A percentile compares a stretch with the other conserved stretches of the same genome.
Conservation (phyloP, 768 basidiomycete species). For the Suillus decipiens region DNA sequence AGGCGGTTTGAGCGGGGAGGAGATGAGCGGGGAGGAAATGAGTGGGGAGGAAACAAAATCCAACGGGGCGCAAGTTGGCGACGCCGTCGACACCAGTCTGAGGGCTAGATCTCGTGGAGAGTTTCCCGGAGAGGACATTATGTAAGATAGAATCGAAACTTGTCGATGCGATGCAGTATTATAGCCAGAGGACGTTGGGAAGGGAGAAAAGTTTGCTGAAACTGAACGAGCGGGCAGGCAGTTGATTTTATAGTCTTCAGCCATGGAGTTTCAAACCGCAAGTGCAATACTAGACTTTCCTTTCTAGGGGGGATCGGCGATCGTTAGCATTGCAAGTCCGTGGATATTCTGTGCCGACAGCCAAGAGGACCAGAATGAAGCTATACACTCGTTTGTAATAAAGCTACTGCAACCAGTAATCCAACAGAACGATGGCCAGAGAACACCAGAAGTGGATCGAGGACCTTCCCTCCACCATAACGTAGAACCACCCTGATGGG, state of each 20-base stretch:
- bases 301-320: neutral
- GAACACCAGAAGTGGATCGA: neutral
- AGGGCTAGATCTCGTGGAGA: constrained; percentile 1
- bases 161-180: neutral
- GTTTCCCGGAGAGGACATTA: neutral
- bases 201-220: neutral
- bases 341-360: neutral
- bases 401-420: neutral
- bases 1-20: constrained; percentile 30
- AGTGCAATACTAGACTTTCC: constrained; percentile 3
- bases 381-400: neutral
- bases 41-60: constrained; percentile 25
- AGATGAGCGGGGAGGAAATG: constrained; percentile 21
- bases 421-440: neutral
- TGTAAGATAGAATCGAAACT: neutral
- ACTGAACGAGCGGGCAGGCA: neutral
- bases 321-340: neutral
- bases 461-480: neutral
- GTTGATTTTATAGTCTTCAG: neutral
- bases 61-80: neutral
- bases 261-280: neutral
- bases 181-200: neutral
- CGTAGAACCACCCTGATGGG: neutral
- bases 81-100: neutral
- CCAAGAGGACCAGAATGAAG: neutral